Conservation (phyloP, 176 grass and related monocot genomes). For the Aegilops umbellulata region DNA sequence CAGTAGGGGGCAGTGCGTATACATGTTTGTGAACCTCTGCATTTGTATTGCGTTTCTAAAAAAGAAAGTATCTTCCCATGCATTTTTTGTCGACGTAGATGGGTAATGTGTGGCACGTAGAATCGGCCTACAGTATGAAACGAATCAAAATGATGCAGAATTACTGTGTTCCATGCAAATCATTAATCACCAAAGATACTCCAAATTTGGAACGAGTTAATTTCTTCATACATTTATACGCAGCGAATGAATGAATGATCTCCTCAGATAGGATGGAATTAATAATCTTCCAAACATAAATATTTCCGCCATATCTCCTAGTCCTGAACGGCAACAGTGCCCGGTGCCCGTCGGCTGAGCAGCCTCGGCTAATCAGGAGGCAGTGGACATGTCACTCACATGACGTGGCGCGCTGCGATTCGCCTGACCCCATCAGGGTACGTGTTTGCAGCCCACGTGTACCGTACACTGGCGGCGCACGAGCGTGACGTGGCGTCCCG, state of each 20-base stretch:
- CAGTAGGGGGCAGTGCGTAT: too few relatives aligned
- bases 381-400: not conserved
- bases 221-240: not conserved
- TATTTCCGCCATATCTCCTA: too few relatives aligned
- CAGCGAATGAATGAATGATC: not conserved
- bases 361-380: constrained; percentile 23
- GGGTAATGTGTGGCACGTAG: not conserved
- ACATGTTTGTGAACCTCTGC: too few relatives aligned
- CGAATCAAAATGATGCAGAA: not conserved
- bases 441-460: constrained; percentile 10
- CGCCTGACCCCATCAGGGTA: not conserved
- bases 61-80: too few relatives aligned
- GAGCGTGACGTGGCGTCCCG: not conserved
- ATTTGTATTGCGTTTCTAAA: too few relatives aligned
- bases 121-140: not conserved
- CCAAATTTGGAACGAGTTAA: not conserved
- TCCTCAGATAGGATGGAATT: not conserved
- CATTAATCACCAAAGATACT: not conserved
- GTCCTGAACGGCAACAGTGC: not conserved
- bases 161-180: not conserved
- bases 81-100: not conserved
- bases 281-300: not conserved
- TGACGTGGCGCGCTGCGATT: not conserved
- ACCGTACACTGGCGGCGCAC: not conserved
- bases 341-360: not conserved